phyloP scores from a whole-genome alignment of 306 rosid genomes.

The Pyrus bretschneideri region DNA sequence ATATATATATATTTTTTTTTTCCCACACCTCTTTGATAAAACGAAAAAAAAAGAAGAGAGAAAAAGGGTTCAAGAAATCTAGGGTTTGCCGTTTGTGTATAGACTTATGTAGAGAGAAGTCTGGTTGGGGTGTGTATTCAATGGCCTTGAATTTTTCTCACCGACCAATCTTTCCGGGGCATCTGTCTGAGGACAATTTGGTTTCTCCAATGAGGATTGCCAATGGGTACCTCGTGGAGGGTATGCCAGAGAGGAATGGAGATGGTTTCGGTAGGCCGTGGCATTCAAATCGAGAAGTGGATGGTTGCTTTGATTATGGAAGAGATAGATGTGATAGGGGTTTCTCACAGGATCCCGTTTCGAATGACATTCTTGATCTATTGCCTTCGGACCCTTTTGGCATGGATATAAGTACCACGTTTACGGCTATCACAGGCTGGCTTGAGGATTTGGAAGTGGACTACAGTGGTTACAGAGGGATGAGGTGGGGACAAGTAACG shows the following conservation, averaged over 20 bases:
- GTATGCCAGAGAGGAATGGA: constrained; percentile 44
- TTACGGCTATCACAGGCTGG: constrained; percentile 82
- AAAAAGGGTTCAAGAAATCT: constrained; percentile 6
- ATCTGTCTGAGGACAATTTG: constrained; percentile 38
- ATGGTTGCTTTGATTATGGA: constrained; percentile 52
- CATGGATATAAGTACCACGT: constrained; percentile 55
- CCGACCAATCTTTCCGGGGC: constrained; percentile 35
- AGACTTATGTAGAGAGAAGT: constrained; percentile 3
- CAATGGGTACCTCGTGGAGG: constrained; percentile 51
- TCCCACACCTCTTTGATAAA: not conserved
- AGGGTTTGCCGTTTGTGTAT: not conserved
- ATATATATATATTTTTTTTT: not conserved
- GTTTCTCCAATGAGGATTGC: constrained; percentile 56
- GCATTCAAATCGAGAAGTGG: constrained; percentile 43
- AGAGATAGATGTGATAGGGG: constrained; percentile 53
- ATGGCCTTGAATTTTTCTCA: constrained; percentile 56
- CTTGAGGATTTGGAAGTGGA: constrained; percentile 69
- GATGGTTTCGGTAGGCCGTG: constrained; percentile 50
- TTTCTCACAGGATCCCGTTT: constrained; percentile 51
- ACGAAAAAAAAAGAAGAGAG: not conserved
- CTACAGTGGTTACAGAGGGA: constrained; percentile 43
- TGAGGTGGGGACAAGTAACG: constrained; percentile 32
- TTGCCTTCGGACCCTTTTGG: constrained; percentile 95
- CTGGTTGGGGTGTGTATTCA: constrained; percentile 12
- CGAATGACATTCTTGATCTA: constrained; percentile 71